Conservation (phyloP, 2,329 filamentous ascomycete genomes). For the Aspergillus ibericus region DNA sequence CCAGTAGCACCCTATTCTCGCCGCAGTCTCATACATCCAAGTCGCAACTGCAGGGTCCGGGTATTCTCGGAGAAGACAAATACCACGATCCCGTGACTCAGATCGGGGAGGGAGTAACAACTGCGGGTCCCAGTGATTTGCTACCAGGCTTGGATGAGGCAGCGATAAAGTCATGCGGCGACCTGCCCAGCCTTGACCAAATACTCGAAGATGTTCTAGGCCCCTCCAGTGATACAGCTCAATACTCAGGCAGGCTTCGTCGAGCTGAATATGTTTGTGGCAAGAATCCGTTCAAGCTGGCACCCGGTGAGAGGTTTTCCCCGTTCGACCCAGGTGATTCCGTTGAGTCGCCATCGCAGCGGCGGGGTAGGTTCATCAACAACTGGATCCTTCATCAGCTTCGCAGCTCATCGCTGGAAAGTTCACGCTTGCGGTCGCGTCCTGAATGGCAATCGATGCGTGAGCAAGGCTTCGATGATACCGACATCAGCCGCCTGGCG, state of each 20-base stretch:
- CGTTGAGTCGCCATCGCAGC: neutral
- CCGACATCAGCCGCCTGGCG: constrained; percentile 23
- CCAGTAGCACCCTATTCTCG: neutral
- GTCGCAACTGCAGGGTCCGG: neutral
- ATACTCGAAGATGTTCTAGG: neutral
- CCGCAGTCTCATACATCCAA: neutral
- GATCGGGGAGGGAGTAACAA: neutral
- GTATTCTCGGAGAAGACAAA: neutral
- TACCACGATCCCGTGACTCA: neutral
- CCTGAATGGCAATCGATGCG: constrained; percentile 19
- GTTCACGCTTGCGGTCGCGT: constrained; percentile 24
- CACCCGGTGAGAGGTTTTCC: constrained; percentile 16
- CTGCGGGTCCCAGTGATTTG: neutral
- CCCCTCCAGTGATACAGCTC: neutral
- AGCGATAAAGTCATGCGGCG: neutral
- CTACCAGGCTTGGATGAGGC: neutral
- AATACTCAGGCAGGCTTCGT: neutral
- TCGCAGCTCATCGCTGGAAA: constrained; percentile 29
- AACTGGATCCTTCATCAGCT: constrained; percentile 35
- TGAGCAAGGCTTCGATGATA: constrained; percentile 18
- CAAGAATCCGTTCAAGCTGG: constrained; percentile 21
- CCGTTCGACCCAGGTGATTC: constrained; percentile 19
- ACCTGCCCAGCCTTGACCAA: neutral
- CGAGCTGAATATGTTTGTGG: neutral
- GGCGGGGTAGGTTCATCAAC: constrained; percentile 23